Base-by-base conservation (phyloP, 2,329 filamentous ascomycete species). In the Pestalotiopsis sp. region DNA sequence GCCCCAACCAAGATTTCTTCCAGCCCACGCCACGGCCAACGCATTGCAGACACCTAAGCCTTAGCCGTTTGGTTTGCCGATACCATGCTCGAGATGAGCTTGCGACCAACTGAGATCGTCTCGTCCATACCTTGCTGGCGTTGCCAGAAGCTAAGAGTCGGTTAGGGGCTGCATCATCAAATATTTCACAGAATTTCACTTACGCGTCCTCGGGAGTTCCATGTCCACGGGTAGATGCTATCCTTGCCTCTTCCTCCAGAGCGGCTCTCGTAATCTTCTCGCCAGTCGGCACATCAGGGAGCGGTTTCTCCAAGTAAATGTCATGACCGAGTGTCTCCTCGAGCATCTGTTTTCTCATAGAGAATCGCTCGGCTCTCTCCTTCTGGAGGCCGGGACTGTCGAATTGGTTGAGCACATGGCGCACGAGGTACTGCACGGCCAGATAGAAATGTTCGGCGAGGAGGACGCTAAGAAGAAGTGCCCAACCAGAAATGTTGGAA, bases 401-500 rank as follows among this genome's bases (percentile, higher is more conserved):
- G 66, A 98, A 83, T 78, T 94, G 96, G 69, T 85, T 85, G 74
- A 99, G 88, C 3, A 91, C 90, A 66, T 90, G 87, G 56, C 91
- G 89, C 4, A 98, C 92, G 0, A 86, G 87, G 70, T 91, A 86
- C 75, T 95, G 91, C 2, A 93, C 87, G 2, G 90, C 83, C n/a
- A 99, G 88, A 78, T 97, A 98, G 17, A 95, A 82, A 77, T 99
- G 95, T 78, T 99, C 96, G 0, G 93, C 91, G 73, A 97, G 88
- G 74, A 98, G 88, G 68, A 99, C 91, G 23, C 91, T 89, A 20
- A 97, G 83, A 4, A 99, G 86, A 2, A 98, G 84, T 0, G 91
- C 93, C 92, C 94, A 97, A 14, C 86, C 91, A 68, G 89, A 91
- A 75, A 98, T 92, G 61, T 90, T 87, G 59, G 88, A 88, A 0